phyloP scores from a whole-genome alignment of 495 filamentous ascomycete species.

The Physcia stellaris region DNA sequence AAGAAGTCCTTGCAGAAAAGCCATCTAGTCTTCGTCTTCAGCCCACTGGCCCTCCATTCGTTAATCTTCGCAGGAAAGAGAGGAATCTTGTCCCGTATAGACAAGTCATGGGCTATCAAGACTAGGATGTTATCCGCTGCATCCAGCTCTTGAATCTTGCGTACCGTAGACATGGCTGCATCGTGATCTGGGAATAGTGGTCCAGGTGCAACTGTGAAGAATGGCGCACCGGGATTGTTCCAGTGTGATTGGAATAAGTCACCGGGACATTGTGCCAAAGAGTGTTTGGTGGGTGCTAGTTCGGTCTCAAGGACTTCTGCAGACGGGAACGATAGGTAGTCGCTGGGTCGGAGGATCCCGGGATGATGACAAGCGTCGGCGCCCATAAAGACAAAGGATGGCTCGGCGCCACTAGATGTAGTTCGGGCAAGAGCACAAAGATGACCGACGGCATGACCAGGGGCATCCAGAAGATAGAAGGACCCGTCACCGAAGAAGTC shows the following conservation, averaged over 20 bases:
- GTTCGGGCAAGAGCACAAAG: conserved; percentile 26
- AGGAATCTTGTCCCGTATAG: conserved; percentile 29
- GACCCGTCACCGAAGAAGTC: conserved; percentile 39
- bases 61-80: conserved; percentile 39
- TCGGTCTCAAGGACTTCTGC: too few relatives aligned
- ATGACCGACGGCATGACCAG: conserved; percentile 34
- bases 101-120: conserved; percentile 37
- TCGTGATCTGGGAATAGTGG: conserved; percentile 6
- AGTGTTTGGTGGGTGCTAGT: conserved; percentile 20
- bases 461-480: conserved; percentile 30
- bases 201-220: background rate
- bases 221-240: background rate
- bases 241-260: conserved; percentile 18
- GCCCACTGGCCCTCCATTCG: conserved; percentile 35
- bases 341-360: conserved; percentile 36
- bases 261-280: conserved; percentile 24
- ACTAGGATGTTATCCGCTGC: conserved; percentile 35
- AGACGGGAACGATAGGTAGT: conserved; percentile 34
- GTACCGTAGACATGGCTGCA: conserved; percentile 22
- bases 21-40: conserved; percentile 35
- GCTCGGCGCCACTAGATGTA: conserved; percentile 9
- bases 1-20: conserved; percentile 43
- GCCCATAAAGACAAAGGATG: conserved; percentile 14
- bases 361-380: conserved; percentile 21
- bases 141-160: conserved; percentile 33